These are phyloP conservation scores for Pleurostoma richardsiae DNA, from an alignment of 2,329 filamentous ascomycete genomes.

Conservation along the genomic window DNA sequence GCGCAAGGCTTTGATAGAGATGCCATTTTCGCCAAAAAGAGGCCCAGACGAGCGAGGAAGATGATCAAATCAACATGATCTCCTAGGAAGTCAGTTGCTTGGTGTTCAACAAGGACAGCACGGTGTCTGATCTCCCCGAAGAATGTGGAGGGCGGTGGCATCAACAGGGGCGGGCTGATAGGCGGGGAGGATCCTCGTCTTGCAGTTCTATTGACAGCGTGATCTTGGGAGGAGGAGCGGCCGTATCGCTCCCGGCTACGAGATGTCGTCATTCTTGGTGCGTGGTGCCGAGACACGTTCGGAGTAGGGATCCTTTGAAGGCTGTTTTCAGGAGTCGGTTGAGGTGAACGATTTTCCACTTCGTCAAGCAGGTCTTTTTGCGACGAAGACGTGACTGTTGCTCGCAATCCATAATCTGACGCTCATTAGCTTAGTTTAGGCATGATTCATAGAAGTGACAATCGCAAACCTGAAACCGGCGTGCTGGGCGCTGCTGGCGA, in stretches of 20 bases:
- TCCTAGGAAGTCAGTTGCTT: slow-evolving; percentile 19
- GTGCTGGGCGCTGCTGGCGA: slow-evolving; percentile 45
- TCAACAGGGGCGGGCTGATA: slow-evolving; percentile 36
- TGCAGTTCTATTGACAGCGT: slow-evolving; percentile 2
- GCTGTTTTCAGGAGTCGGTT: slow-evolving; percentile 19
- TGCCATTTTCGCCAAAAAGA: slow-evolving; percentile 67
- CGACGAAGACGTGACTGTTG: slow-evolving; percentile 21
- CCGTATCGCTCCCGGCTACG: slow-evolving; percentile 31
- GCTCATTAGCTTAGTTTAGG: slow-evolving; percentile 7
- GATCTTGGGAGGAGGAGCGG: slow-evolving; percentile 6
- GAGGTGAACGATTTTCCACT: slow-evolving; percentile 17
- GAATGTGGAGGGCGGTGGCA: slow-evolving; percentile 40
- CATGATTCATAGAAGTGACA: slow-evolving; percentile 8
- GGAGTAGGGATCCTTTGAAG: slow-evolving; percentile 24
- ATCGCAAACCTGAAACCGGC: slow-evolving; percentile 36
- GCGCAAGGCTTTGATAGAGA: slow-evolving; percentile 64
- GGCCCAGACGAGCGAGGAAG: slow-evolving; percentile 42
- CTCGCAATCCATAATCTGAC: slow-evolving; percentile 25
- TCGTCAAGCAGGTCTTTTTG: slow-evolving; percentile 19
- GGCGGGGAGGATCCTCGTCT: not conserved
- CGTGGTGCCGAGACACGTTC: slow-evolving; percentile 19
- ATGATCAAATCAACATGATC: slow-evolving; percentile 23
- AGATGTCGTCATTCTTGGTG: slow-evolving; percentile 31
- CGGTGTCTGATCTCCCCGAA: slow-evolving; percentile 25
- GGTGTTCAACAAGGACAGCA: slow-evolving; percentile 29